Evolutionary conservation across 148 eudicot species (phyloP).

Genomic region (Vaccinium myrtillus): DNA sequence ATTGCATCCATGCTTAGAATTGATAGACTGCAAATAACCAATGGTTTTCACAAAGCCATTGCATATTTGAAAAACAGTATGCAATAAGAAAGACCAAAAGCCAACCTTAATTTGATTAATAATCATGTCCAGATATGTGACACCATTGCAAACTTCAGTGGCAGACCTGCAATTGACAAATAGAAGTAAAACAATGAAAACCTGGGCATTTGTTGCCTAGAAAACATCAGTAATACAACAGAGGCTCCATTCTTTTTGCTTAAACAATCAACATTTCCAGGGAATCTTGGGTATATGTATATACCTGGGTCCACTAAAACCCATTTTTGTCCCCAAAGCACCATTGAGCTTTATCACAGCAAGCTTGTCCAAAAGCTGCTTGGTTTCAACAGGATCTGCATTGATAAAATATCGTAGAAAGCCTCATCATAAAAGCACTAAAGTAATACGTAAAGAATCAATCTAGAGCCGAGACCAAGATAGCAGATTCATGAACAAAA

Average conservation of each 20-base stretch:
- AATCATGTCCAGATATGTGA: constrained; percentile 42
- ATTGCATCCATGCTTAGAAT: constrained; percentile 44
- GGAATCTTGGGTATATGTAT: not conserved
- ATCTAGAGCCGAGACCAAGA: not conserved
- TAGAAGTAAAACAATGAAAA: not conserved
- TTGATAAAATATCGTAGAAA: constrained; percentile 5
- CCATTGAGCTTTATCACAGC: constrained; percentile 43
- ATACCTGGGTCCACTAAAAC: constrained; percentile 53
- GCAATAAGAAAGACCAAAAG: constrained; percentile 14
- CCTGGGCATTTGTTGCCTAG: not conserved
- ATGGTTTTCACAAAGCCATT: not conserved
- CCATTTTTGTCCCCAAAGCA: constrained; percentile 36
- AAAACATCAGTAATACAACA: not conserved
- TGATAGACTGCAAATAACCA: constrained; percentile 35
- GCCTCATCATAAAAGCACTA: not conserved
- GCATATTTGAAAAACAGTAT: not conserved
- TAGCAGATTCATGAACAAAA: not conserved
- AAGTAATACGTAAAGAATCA: not conserved
- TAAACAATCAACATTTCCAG: not conserved
- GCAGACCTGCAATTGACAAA: constrained; percentile 27
- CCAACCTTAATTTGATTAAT: constrained; percentile 47
- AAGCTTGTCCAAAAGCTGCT: constrained; percentile 49
- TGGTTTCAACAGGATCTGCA: constrained; percentile 41
- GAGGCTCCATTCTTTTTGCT: not conserved
- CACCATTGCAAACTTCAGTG: constrained; percentile 38